A percentile compares a stretch with the other conserved stretches of the same genome.
phyloP scores from a whole-genome alignment of 2,329 filamentous ascomycete genomes.

The Aspergillus unguis region DNA sequence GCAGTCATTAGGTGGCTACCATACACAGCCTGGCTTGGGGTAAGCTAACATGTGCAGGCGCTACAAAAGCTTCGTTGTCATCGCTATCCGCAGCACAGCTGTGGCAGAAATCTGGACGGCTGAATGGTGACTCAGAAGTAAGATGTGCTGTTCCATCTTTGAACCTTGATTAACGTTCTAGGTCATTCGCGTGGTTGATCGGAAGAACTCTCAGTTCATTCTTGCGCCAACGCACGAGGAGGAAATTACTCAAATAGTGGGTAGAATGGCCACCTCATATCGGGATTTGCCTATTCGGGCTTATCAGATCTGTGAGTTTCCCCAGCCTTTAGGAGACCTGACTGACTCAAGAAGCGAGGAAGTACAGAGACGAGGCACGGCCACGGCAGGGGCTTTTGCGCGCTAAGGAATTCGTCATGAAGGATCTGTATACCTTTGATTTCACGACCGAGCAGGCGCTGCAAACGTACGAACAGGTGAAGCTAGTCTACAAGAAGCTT shows the following conservation, averaged over 20 bases:
- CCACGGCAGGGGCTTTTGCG: conserved; percentile 85
- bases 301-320: conserved; percentile 74
- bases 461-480: conserved; percentile 74
- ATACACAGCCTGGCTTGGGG: conserved; percentile 3
- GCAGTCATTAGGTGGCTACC: conserved; percentile 61
- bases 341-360: conserved; percentile 58
- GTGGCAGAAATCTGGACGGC: conserved; percentile 79
- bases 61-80: conserved; percentile 78
- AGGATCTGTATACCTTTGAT: conserved; percentile 97
- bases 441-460: conserved; percentile 63
- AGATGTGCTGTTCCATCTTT: conserved; percentile 15
- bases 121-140: conserved; percentile 75
- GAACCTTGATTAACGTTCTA: conserved; percentile 34
- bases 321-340: not conserved
- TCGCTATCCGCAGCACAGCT: conserved; percentile 79
- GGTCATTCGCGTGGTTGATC: conserved; percentile 77
- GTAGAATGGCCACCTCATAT: conserved; percentile 71
- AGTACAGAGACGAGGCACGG: conserved; percentile 89
- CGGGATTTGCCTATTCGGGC: conserved; percentile 80
- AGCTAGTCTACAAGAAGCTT: conserved; percentile 68
- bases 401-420: conserved; percentile 93
- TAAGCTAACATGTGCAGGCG: conserved; percentile 50
- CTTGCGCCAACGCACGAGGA: conserved; percentile 94
- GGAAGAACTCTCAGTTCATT: conserved; percentile 70
- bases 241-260: conserved; percentile 83